Evolutionary conservation across 23 red algal species (phyloP), one percentile per base, ranked within the genome.

Genomic region (Gracilaria vermiculophylla): DNA sequence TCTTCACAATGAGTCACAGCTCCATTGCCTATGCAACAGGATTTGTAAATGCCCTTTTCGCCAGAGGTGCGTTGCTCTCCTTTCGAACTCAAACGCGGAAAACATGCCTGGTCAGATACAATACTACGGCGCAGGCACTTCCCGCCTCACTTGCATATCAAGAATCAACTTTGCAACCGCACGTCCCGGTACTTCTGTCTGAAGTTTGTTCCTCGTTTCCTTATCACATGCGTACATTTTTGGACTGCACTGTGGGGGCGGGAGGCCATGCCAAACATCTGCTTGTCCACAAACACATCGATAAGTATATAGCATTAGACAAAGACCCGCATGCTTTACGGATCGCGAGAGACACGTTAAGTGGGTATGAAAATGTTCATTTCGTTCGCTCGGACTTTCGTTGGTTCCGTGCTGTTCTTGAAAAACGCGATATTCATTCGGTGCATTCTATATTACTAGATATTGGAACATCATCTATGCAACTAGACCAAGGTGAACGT

Each of bases 181-280:
- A 95, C 47, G 34, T 55, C 12, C 92, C 92, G 32, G 92, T 95
- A 5, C 71, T 95, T 10, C 32, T 89, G 55, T 60, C 87, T 24
- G 85, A 87, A 34, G 56, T 95, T 27, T 48, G 54, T 54, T 67
- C 65, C 14, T 57, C 33, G n/a, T 90, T 90, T 82, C 32, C 60
- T 31, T 49, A 27, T 28, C 78, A 75, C 2, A 47, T 92, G 44
- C 32, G 25, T 25, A 49, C 60, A 44, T 87, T 99, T 39, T 51
- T 99, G 24, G 97, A 99, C 82, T 82, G 93, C 48, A 99, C 97
- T 24, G 69, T 99, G 12, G 97, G 97, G 51, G 92, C 92, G 6
- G 97, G 97, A 53, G 92, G 93, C 10, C 97, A 99, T 72, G 93
- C 90, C 20, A 29, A 31, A 25, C 64, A 91, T 24, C 43, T 95